Base-by-base conservation (phyloP, 495 filamentous ascomycete genomes). In the Penicillium malachiteum region DNA sequence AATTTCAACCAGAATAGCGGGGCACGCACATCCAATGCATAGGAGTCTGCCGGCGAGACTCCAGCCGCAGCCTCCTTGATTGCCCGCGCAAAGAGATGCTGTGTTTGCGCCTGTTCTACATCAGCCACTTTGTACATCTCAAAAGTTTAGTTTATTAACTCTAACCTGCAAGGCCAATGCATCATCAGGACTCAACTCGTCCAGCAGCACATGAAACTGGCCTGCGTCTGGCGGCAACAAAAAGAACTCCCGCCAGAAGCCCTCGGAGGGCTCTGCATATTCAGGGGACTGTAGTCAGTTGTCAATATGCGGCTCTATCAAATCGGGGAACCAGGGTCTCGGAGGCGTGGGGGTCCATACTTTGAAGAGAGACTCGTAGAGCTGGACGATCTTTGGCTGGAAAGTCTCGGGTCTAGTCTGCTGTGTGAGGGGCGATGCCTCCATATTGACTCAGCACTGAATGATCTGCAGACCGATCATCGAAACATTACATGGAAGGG, bases 231-330 rank as follows among this genome's bases (percentile, higher is more conserved):
- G 92, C 47, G 81, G 81, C 46, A 96, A 79, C 39, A 97, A 78
- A 72, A 97, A 98, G 73, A 97, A 90, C 73, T 97, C 93, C 50
- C 84, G 81, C 95, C 94, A 99, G 73, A 97, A 99, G 8, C 92
- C 94, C 56, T 96, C 91, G 0, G 87, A 81, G 48, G 84, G 85
- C 37, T 89, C 72, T 54, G 80, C 80, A 42, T 91, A 87, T 12
- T 70, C 43, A 3, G 55, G 57, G 34, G 47, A 37, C 57, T 33
- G 30, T 17, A 44, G 44, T 26, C 49, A 42, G 7, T 44, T 47
- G 55, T 53, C 33, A 41, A 18, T 43, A 18, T 56, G 16, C 17
- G 47, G 44, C 43, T 44, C 35, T 46, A 43, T 46, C 43, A 46
- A 32, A 31, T 46, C 31, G 43, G 43, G 12, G 43, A 46, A 7